These are phyloP conservation scores for Gracilaria domingensis DNA, from an alignment of 23 red algal species.

Conservation along the genomic window DNA sequence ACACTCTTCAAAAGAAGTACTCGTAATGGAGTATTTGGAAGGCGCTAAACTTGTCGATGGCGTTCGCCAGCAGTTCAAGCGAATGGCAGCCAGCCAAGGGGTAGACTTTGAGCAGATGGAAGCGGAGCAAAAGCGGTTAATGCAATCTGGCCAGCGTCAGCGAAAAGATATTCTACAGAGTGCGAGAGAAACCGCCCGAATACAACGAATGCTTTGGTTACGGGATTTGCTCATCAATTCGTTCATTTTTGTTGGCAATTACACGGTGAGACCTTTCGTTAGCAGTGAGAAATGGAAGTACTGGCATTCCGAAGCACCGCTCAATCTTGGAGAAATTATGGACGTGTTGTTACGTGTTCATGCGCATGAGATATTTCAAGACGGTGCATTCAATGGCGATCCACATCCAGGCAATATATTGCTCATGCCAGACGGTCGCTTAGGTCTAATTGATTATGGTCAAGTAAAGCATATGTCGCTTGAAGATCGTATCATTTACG, in stretches of 20 bases:
- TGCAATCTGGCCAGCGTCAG: slow-evolving; percentile 31
- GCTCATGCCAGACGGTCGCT: slow-evolving; percentile 59
- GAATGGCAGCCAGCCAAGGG: slow-evolving; percentile 54
- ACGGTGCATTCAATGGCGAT: slow-evolving; percentile 93
- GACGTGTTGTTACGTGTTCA: slow-evolving; percentile 73
- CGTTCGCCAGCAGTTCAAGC: slow-evolving; percentile 44
- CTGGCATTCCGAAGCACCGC: slow-evolving; percentile 11
- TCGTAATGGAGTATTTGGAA: slow-evolving; percentile 84
- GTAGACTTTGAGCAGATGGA: slow-evolving; percentile 66
- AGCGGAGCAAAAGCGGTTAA: slow-evolving; percentile 61
- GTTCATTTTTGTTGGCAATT: slow-evolving; percentile 49
- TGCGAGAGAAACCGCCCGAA: slow-evolving; percentile 36
- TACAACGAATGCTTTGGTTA: slow-evolving; percentile 27
- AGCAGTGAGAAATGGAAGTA: slow-evolving; percentile 51
- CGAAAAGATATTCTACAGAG: slow-evolving; percentile 24
- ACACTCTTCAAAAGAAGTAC: slow-evolving; percentile 66
- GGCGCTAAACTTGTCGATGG: slow-evolving; percentile 80
- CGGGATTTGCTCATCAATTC: slow-evolving; percentile 54
- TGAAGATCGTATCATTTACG: slow-evolving; percentile 71
- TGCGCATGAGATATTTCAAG: slow-evolving; percentile 79
- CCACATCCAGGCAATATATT: slow-evolving; percentile 87
- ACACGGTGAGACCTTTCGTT: slow-evolving; percentile 45
- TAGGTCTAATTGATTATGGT: slow-evolving; percentile 82
- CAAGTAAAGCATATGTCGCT: slow-evolving; percentile 78
- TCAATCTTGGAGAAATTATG: slow-evolving; percentile 73